phyloP scores from a whole-genome alignment of 495 filamentous ascomycete species.

The Platismatia glauca region DNA sequence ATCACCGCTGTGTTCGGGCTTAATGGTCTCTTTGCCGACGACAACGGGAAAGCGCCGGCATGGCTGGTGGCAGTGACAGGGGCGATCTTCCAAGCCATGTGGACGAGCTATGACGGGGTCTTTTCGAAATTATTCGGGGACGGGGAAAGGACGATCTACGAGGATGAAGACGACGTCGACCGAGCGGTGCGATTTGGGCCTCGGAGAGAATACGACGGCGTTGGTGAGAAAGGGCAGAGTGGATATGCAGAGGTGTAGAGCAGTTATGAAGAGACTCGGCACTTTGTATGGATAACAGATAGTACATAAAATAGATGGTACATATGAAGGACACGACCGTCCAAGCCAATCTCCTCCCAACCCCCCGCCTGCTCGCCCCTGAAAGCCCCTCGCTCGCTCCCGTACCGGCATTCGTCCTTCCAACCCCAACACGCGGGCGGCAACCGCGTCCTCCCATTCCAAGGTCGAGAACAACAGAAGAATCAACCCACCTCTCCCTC shows the following conservation, averaged over 20 bases:
- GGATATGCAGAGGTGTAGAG: background rate
- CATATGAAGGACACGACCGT: too few species aligned
- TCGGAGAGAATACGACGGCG: background rate
- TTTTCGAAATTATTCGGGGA: constrained; percentile 69
- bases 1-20: constrained; percentile 43
- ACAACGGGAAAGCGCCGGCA: constrained; percentile 53
- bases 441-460: too few species aligned
- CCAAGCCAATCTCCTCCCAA: too few species aligned
- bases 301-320: too few species aligned
- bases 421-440: too few species aligned
- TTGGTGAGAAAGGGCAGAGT: background rate
- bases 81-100: constrained; percentile 47
- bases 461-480: too few species aligned
- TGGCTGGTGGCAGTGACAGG: constrained; percentile 52
- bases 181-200: background rate
- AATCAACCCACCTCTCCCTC: too few species aligned
- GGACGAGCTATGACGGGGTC: constrained; percentile 65
- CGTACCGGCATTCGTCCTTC: too few species aligned
- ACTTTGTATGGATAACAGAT: too few species aligned
- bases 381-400: too few species aligned
- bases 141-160: constrained; percentile 64
- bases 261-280: background rate
- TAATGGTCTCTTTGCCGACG: constrained; percentile 43
- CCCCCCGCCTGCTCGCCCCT: too few species aligned
- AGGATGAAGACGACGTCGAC: background rate